Conservation (phyloP, 177 flowering plant genomes). For the Tripterygium wilfordii region DNA sequence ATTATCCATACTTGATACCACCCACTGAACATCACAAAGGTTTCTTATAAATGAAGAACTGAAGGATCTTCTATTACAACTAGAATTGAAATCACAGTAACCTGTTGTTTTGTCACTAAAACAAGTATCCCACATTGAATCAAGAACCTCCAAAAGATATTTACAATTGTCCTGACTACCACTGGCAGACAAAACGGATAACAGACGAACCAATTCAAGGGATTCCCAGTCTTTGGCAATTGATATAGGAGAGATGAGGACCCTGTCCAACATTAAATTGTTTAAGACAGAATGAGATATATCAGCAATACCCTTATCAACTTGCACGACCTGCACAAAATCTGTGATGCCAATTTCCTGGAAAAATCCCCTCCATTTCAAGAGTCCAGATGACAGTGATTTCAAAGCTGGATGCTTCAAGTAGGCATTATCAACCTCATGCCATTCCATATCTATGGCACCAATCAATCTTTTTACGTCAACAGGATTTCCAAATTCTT, state of each 20-base stretch:
- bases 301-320: conserved; percentile 41
- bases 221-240: conserved; percentile 82
- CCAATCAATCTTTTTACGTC: conserved; percentile 40
- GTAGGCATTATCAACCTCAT: conserved; percentile 62
- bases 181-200: conserved; percentile 39
- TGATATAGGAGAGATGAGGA: conserved; percentile 23
- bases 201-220: conserved; percentile 49
- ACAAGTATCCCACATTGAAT: conserved; percentile 68
- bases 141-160: conserved; percentile 71
- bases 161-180: conserved; percentile 37
- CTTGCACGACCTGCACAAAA: conserved; percentile 64
- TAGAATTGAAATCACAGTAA: conserved; percentile 26
- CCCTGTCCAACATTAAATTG: conserved; percentile 19
- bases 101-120: conserved; percentile 52
- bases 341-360: conserved; percentile 70
- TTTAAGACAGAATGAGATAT: conserved; percentile 20
- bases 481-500: conserved; percentile 61
- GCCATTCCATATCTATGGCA: conserved; percentile 46
- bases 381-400: conserved; percentile 27
- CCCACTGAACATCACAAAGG: conserved; percentile 57
- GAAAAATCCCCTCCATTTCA: conserved; percentile 76
- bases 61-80: conserved; percentile 26
- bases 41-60: conserved; percentile 52
- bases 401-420: conserved; percentile 49
- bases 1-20: conserved; percentile 63